These are phyloP conservation scores for Pseudopithomyces maydicus DNA, from an alignment of 2,329 filamentous ascomycete species.

Conservation along the genomic window DNA sequence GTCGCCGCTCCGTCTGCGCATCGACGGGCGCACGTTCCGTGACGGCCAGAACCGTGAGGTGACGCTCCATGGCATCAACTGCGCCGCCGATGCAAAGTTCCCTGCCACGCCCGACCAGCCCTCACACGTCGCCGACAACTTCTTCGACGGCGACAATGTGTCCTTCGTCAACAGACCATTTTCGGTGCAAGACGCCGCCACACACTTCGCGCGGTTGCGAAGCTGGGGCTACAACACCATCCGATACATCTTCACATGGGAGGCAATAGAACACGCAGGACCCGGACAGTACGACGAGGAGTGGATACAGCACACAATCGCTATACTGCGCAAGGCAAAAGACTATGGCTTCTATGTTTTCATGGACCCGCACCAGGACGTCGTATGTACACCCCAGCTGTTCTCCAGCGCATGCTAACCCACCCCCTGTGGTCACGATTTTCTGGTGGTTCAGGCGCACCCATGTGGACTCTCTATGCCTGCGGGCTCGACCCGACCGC, in stretches of 20 bases:
- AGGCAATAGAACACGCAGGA: slow-evolving; percentile 92
- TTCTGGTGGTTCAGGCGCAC: slow-evolving; percentile 91
- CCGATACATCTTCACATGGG: slow-evolving; percentile 97
- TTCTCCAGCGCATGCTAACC: slow-evolving; percentile 22
- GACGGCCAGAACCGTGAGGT: slow-evolving; percentile 84
- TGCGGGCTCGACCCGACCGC: slow-evolving; percentile 85
- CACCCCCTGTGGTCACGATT: slow-evolving; percentile 81
- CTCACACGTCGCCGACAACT: slow-evolving; percentile 76
- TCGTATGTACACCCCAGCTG: slow-evolving; percentile 61
- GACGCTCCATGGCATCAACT: slow-evolving; percentile 89
- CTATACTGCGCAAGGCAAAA: slow-evolving; percentile 81
- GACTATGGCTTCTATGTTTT: slow-evolving; percentile 94
- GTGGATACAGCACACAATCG: slow-evolving; percentile 90
- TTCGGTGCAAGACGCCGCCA: slow-evolving; percentile 76
- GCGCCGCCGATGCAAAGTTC: slow-evolving; percentile 88
- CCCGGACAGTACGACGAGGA: slow-evolving; percentile 92
- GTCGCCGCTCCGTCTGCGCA: slow-evolving; percentile 75
- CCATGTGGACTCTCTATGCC: slow-evolving; percentile 97
- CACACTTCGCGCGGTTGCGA: slow-evolving; percentile 83
- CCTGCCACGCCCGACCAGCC: slow-evolving; percentile 81
- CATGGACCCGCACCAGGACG: slow-evolving; percentile 99
- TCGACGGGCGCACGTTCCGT: slow-evolving; percentile 84
- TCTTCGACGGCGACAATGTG: slow-evolving; percentile 92
- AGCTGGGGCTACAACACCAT: slow-evolving; percentile 96
- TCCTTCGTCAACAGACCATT: slow-evolving; percentile 90